Evolutionary conservation across 2,329 filamentous ascomycete genomes (phyloP).

Genomic region (Pestalotiopsis sp.): DNA sequence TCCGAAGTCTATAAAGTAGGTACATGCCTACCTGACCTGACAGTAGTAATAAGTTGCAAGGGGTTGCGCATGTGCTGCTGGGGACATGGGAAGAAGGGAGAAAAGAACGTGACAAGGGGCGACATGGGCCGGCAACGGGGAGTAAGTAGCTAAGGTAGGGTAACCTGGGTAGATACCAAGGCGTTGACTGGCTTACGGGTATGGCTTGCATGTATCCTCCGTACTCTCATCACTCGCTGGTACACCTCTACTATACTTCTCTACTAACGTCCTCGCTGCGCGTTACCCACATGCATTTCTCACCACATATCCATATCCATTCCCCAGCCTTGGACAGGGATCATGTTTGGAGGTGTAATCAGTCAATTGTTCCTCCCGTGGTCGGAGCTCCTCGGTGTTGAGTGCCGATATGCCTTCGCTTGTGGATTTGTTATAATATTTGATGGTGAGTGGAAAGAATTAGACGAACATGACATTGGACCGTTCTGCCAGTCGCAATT

Average conservation of each 20-base stretch:
- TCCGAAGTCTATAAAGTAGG: neutral
- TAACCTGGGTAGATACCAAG: neutral
- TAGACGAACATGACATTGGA: too few species aligned
- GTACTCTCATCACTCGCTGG: too few species aligned
- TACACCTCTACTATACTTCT: too few species aligned
- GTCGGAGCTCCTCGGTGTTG: neutral
- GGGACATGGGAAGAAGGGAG: neutral
- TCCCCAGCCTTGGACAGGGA: neutral
- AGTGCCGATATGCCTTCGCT: neutral
- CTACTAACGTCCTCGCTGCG: too few species aligned
- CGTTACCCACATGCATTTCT: neutral
- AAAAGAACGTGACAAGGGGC: neutral
- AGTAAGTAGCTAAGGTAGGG: neutral
- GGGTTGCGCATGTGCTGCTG: neutral
- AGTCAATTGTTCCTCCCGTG: neutral
- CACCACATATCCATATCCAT: neutral
- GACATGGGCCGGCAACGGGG: neutral
- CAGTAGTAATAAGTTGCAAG: neutral
- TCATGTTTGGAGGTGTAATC: neutral
- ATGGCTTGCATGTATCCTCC: too few species aligned
- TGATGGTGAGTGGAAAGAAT: neutral
- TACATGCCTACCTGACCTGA: neutral
- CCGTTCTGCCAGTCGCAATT: too few species aligned
- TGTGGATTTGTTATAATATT: neutral
- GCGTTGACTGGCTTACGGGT: neutral